Evolutionary conservation across 1,284 basidiomycete species (phyloP), one percentile per base, ranked within the genome.

Genomic region (Ganoderma boninense): DNA sequence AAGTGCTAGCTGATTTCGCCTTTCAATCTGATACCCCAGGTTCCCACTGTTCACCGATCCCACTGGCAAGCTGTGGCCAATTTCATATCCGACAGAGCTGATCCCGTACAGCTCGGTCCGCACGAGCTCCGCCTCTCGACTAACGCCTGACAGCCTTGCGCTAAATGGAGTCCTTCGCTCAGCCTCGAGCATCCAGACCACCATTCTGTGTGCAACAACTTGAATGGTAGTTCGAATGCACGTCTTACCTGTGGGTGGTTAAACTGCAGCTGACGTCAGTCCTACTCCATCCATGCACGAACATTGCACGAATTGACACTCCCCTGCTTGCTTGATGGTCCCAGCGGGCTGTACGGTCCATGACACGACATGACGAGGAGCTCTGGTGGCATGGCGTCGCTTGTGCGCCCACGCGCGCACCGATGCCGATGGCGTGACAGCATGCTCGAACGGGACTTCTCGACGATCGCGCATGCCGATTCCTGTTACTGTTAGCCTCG

Each of bases 181-280:
- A 32, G 13, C 29, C 29, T 57, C 29, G 54, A 35, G 32, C 32
- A 57, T 57, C 20, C 18, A 38, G 46, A n/a, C n/a, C 46, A 8
- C 46, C 29, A 32, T 32, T 32, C 29, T 32, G 4, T 32, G 29
- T 32, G 4, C 29, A 32, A 32, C 23, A 11, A 26, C 13, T 16
- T 32, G 54, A 52, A 52, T 26, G 49, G 49, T 52, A 23, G 49
- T 52, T 18, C 29, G 29, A 16, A 13, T 29, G 14, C 18, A 16
- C 13, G 26, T 52, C 10, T 52, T 4, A n/a, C 49, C 49, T 26
- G 23, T 0, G 23, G 23, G 49, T 57, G 54, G 54, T 57, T 57
- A 57, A 29, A 16, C 54, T 29, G 54, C 29, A 20, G 20, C 54
- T 57, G 54, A 57, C 54, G 54, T 57, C 54, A 57, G 54, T 35